Evolutionary conservation across 768 basidiomycete species (phyloP).

Genomic region (Xerocomellus amylosporus): DNA sequence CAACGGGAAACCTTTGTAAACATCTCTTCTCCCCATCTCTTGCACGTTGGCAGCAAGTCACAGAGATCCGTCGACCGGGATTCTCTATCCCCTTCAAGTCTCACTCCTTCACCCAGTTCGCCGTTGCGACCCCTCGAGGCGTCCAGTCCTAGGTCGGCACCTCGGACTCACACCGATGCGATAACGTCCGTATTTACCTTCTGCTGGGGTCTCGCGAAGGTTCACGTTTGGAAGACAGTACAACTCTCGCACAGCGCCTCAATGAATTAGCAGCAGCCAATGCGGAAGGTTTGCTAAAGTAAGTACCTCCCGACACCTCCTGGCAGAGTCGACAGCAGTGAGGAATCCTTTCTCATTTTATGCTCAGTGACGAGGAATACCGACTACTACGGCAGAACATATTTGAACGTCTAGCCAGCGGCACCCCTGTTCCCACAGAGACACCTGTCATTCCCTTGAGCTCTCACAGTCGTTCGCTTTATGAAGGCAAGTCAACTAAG

Average conservation of each 20-base stretch:
- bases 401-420: slow-evolving; percentile 72
- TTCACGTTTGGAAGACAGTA: slow-evolving; percentile 38
- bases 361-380: slow-evolving; percentile 77
- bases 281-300: slow-evolving; percentile 76
- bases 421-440: slow-evolving; percentile 58
- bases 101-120: slow-evolving; percentile 20
- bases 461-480: slow-evolving; percentile 29
- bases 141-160: slow-evolving; percentile 21
- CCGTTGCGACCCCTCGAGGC: slow-evolving; percentile 24
- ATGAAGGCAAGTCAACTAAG: slow-evolving; percentile 9
- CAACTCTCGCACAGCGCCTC: slow-evolving; percentile 75
- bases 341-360: slow-evolving; percentile 1
- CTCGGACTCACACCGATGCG: slow-evolving; percentile 41
- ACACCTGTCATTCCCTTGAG: slow-evolving; percentile 57
- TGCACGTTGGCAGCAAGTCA: slow-evolving; percentile 19
- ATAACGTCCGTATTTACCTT: slow-evolving; percentile 49
- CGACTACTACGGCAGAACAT: slow-evolving; percentile 79
- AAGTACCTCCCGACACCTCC: slow-evolving; percentile 25
- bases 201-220: slow-evolving; percentile 7
- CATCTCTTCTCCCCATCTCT: slow-evolving; percentile 34
- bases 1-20: slow-evolving; percentile 42
- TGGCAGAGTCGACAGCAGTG: neutral
- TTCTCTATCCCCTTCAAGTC: slow-evolving; percentile 11
- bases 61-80: slow-evolving; percentile 21
- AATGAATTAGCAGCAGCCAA: slow-evolving; percentile 80